Evolutionary conservation across 2,329 filamentous ascomycete genomes (phyloP).

Genomic region (Leptographium lundbergii): DNA sequence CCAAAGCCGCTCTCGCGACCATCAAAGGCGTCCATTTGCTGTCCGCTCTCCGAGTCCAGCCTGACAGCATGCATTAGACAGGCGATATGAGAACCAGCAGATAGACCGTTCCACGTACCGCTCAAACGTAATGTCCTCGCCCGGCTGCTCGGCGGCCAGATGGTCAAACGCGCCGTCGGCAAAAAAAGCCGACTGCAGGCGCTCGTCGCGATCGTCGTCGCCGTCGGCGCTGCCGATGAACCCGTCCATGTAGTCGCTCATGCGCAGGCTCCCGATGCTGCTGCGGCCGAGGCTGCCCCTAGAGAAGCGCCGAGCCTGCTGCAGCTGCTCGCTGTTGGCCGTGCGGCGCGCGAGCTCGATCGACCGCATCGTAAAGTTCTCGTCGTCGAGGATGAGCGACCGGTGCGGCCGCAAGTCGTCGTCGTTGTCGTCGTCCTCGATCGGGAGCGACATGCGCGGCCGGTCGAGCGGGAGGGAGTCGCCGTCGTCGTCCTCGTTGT

Average conservation of each 20-base stretch:
- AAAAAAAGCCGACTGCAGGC: constrained; percentile 39
- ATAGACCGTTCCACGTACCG: constrained; percentile 19
- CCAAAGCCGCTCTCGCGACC: constrained; percentile 37
- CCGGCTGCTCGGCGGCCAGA: constrained; percentile 23
- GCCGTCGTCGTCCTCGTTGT: constrained; percentile 19
- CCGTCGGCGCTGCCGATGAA: constrained; percentile 19
- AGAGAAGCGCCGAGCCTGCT: constrained; percentile 30
- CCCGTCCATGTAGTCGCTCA: constrained; percentile 37
- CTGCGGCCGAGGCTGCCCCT: constrained; percentile 41
- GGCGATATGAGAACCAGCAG: not conserved
- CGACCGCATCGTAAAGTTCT: constrained; percentile 44
- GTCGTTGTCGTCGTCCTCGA: constrained; percentile 28
- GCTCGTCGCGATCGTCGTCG: constrained; percentile 24
- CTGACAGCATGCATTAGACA: not conserved
- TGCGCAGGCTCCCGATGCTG: constrained; percentile 37
- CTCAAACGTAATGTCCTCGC: constrained; percentile 29
- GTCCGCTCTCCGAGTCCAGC: constrained; percentile 27
- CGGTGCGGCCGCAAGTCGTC: constrained; percentile 25
- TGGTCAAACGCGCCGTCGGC: constrained; percentile 32
- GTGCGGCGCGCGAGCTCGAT: constrained; percentile 47
- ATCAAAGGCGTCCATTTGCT: constrained; percentile 18
- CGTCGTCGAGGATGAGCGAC: constrained; percentile 39
- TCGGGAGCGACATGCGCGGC: constrained; percentile 42
- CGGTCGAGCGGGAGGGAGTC: constrained; percentile 26
- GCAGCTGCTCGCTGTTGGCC: constrained; percentile 25